Evolutionary conservation across 2,329 filamentous ascomycete genomes (phyloP).

Genomic region (Knufia fluminis): DNA sequence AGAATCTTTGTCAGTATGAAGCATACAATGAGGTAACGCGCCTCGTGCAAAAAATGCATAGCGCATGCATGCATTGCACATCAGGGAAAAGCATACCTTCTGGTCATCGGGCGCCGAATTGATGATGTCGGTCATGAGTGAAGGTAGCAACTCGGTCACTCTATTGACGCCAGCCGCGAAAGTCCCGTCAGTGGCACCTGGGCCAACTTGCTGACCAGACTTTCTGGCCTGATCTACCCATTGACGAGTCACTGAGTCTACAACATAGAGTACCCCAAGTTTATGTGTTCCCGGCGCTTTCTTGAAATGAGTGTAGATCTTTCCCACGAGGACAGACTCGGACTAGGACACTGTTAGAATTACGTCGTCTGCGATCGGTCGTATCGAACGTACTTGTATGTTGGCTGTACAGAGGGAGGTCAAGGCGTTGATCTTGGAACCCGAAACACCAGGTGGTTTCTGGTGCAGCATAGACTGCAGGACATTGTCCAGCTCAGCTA

Average conservation of each 20-base stretch:
- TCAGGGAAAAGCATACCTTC: slow-evolving; percentile 64
- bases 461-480: slow-evolving; percentile 84
- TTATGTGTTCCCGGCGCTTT: slow-evolving; percentile 92
- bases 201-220: slow-evolving; percentile 71
- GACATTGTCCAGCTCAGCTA: slow-evolving; percentile 82
- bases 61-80: not conserved
- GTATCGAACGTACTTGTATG: slow-evolving; percentile 62
- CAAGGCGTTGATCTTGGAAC: slow-evolving; percentile 79
- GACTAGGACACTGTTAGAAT: slow-evolving; percentile 49
- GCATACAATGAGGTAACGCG: not conserved
- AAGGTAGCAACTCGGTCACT: slow-evolving; percentile 89
- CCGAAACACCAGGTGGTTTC: slow-evolving; percentile 89
- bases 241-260: slow-evolving; percentile 98
- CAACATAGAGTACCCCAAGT: slow-evolving; percentile 96
- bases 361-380: not conserved
- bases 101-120: slow-evolving; percentile 82
- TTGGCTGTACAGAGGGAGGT: slow-evolving; percentile 81
- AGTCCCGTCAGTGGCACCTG: slow-evolving; percentile 76
- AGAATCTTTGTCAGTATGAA: slow-evolving; percentile 18
- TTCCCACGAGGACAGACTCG: slow-evolving; percentile 89
- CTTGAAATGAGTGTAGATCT: slow-evolving; percentile 95
- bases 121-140: slow-evolving; percentile 91
- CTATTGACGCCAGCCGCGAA: slow-evolving; percentile 91
- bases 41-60: not conserved
- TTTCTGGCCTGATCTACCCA: slow-evolving; percentile 94